Percentiles rank a stretch among this genome's conserved stretches.
These are phyloP conservation scores for Phytopythium aichiense DNA, from an alignment of 352 stramenopile genomes.

Conservation along the genomic window DNA sequence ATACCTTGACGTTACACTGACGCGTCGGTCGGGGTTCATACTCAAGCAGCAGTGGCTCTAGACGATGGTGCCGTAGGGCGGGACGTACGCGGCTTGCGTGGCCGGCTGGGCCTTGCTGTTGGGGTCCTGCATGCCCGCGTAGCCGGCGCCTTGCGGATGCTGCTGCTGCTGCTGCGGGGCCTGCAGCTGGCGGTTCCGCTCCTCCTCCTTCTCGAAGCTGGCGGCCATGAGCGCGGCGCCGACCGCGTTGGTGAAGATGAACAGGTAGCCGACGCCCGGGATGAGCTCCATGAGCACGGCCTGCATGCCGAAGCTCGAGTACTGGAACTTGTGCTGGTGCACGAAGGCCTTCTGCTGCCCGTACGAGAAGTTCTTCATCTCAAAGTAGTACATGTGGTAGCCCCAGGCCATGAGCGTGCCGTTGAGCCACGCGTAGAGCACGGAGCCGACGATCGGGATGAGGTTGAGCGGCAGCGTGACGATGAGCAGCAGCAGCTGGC, in stretches of 20 bases:
- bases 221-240: constrained; percentile 49
- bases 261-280: constrained; percentile 39
- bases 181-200: constrained; percentile 14
- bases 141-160: not conserved
- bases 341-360: constrained; percentile 44
- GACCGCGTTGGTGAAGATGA: constrained; percentile 60
- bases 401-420: constrained; percentile 48
- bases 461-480: constrained; percentile 50
- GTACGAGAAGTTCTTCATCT: constrained; percentile 44
- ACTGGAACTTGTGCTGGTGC: constrained; percentile 32
- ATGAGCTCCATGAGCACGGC: constrained; percentile 56
- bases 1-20: too few relatives aligned
- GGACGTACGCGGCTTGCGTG: not conserved
- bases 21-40: not conserved
- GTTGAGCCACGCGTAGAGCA: constrained; percentile 51
- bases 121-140: constrained; percentile 1
- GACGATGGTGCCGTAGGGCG: constrained; percentile 5
- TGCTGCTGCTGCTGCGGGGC: constrained; percentile 10
- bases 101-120: not conserved
- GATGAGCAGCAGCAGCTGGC: constrained; percentile 38
- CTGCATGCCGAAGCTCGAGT: constrained; percentile 51
- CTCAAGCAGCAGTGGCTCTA: not conserved
- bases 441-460: constrained; percentile 43
- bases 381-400: constrained; percentile 63
- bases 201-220: constrained; percentile 43